Base-by-base conservation (phyloP, 192 early-diverging fungal genomes). In the Coemansia sp. region DNA sequence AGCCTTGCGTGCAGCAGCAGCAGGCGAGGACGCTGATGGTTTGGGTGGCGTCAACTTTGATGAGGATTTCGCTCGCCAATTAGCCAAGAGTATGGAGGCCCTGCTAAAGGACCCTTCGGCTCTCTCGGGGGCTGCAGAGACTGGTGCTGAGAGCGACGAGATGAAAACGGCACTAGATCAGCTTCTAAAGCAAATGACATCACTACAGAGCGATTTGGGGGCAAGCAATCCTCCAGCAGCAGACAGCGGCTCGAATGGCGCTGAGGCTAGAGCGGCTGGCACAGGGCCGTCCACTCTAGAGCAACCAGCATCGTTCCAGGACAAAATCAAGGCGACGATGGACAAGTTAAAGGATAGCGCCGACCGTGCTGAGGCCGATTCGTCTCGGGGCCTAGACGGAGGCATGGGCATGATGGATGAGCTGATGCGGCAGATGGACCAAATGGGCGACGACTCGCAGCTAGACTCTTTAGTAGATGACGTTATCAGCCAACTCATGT, bases 401-500 rank as follows among this genome's bases (percentile, higher is more conserved):
- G 82, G 88, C 70, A 84, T 85, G 24, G 93, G 89, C 43, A 87
- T 92, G 67, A 91, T 97, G 90, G 91, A 92, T 42, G 90, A 93
- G 66, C 86, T 95, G 84, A 83, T 95, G 83, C 87, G 83, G 74
- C 86, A 95, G 62, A 86, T 95, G 70, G 94, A 95, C 57, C 84
- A 82, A 13, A 71, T 92, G 73, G 86, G 91, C 68, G 88, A 88
- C 36, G 85, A 83, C 55, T 86, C 87, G 2, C 91, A 94, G 55
- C 91, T 97, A 70, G 90, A 95, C 63, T 85, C 89, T 26, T 85
- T 95, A 63, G 87, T 98, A 6, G 93, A 93, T 64, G 87, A 87
- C 14, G 88, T 98, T 70, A 92, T 99, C 85, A 86, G 92, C 42
- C 87, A 96, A 76, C 77, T 99, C 35, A 92, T 96, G 89, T 90